These are phyloP conservation scores for Rhodofomes roseus DNA, from an alignment of 1,284 basidiomycete genomes.

Conservation along the genomic window DNA sequence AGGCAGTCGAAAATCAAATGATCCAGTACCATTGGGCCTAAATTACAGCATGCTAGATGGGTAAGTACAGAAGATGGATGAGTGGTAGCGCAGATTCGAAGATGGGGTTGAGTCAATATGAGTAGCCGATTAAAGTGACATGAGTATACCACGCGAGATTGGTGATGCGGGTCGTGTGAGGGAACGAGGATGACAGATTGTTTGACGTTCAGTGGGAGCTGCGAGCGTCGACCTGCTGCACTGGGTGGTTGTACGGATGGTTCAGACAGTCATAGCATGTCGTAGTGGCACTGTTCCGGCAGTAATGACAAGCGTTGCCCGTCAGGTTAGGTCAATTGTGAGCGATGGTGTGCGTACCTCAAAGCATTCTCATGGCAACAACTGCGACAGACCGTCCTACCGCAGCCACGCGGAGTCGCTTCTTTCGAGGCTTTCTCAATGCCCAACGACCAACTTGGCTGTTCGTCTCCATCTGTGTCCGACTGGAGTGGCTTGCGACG, in stretches of 20 bases:
- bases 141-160: no score
- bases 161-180: not conserved
- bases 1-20: not conserved
- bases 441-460: conserved; percentile 4
- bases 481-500: conserved; percentile 12
- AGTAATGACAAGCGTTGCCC: not conserved
- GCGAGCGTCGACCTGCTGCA: not conserved
- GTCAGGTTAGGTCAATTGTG: not conserved
- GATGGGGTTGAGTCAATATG: not conserved
- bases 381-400: conserved; percentile 27
- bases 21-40: not conserved
- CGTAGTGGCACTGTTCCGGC: conserved; percentile 14
- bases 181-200: not conserved
- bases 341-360: conserved; percentile 20
- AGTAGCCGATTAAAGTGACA: not conserved
- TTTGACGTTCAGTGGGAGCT: not conserved
- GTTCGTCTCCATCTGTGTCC: conserved; percentile 14
- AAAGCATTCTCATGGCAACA: conserved; percentile 29
- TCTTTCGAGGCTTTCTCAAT: conserved; percentile 7
- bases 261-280: conserved; percentile 21
- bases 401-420: conserved; percentile 24
- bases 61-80: not conserved
- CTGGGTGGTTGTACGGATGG: not conserved
- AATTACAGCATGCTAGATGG: not conserved
- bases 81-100: not conserved